Percentiles rank a stretch among this genome's conserved stretches.
phyloP scores from a whole-genome alignment of 2,329 filamentous ascomycete species.

The Fusarium multiceps region DNA sequence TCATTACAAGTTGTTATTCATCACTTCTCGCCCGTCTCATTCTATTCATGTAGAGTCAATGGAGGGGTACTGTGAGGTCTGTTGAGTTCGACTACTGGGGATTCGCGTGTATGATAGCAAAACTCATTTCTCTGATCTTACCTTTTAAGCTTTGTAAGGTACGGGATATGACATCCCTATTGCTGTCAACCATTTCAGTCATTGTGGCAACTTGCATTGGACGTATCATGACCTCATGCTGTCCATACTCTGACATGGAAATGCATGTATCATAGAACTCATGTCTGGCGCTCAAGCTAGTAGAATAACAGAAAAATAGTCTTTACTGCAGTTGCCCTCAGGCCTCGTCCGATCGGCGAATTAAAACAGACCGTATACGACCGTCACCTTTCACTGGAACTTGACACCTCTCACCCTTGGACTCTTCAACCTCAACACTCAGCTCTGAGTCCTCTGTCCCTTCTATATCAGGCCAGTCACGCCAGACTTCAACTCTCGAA shows the following conservation, averaged over 20 bases:
- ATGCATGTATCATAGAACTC: constrained; percentile 18
- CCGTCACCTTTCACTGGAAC: constrained; percentile 61
- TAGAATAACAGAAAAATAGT: background rate
- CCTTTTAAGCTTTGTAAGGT: background rate
- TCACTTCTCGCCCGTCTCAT: background rate
- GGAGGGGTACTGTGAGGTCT: background rate
- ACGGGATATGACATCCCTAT: background rate
- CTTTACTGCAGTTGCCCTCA: background rate
- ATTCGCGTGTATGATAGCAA: background rate
- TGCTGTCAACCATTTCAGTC: background rate
- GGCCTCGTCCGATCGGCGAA: constrained; percentile 9
- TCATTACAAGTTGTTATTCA: background rate
- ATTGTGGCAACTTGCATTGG: constrained; percentile 11
- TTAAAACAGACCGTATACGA: constrained; percentile 58
- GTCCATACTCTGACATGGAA: background rate
- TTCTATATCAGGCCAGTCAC: constrained; percentile 69
- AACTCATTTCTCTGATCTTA: background rate
- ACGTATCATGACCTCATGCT: constrained; percentile 17
- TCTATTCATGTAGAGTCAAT: background rate
- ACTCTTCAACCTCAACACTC: constrained; percentile 40
- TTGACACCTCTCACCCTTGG: constrained; percentile 10
- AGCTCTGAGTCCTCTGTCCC: constrained; percentile 45
- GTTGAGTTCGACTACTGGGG: background rate
- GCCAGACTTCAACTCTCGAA: constrained; percentile 73
- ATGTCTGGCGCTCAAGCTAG: background rate